Percentiles rank a stretch among this genome's conserved stretches.
These are phyloP conservation scores for Antrodiella citrinella DNA, from an alignment of 768 basidiomycete species.

Conservation along the genomic window DNA sequence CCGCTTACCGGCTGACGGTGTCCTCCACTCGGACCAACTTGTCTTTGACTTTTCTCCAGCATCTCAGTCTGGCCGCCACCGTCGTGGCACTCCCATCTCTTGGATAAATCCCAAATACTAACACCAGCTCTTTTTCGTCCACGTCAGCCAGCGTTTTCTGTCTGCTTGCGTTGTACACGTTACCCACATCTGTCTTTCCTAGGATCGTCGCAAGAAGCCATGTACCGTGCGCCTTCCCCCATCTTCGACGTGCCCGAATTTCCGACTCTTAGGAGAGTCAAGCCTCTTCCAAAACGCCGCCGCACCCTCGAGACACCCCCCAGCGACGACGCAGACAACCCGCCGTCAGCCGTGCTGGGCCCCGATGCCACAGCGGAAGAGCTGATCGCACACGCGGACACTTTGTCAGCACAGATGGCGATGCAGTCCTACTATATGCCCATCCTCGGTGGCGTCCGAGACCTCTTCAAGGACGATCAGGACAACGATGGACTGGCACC, in stretches of 20 bases:
- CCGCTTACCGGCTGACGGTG: background rate
- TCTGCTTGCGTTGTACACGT: background rate
- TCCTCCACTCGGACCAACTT: background rate
- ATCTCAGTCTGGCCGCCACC: background rate
- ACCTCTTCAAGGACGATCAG: constrained; percentile 26
- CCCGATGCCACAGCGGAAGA: constrained; percentile 44
- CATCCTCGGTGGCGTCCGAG: constrained; percentile 40
- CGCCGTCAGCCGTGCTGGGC: constrained; percentile 23
- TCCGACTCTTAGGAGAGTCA: constrained; percentile 55
- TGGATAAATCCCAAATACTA: background rate
- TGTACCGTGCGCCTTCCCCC: constrained; percentile 50
- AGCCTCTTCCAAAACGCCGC: constrained; percentile 72
- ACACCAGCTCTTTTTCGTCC: no score
- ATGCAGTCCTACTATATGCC: constrained; percentile 61
- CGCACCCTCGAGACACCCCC: constrained; percentile 35
- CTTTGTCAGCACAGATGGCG: constrained; percentile 49
- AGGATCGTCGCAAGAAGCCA: constrained; percentile 15
- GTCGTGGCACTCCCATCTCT: background rate
- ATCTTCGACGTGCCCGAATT: constrained; percentile 61
- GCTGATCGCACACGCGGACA: constrained; percentile 48
- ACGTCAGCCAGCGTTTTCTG: background rate
- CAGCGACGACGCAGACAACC: constrained; percentile 8
- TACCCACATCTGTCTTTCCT: no score
- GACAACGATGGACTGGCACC: constrained; percentile 12
- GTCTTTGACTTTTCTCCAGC: background rate